phyloP scores from a whole-genome alignment of 2,329 filamentous ascomycete genomes.

The Fusarium verrucosum region DNA sequence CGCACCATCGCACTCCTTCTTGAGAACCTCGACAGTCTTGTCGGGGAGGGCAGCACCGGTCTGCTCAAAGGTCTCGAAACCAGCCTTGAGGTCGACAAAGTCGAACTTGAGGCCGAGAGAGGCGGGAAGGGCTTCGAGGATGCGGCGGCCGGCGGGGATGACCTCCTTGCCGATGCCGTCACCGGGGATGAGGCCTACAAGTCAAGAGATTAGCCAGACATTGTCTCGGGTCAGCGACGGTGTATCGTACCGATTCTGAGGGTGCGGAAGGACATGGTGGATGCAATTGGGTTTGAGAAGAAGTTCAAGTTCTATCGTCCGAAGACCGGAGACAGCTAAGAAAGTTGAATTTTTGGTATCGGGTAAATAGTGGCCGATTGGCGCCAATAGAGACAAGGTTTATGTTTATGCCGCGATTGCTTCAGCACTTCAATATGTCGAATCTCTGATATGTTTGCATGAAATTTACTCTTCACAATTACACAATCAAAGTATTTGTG shows the following conservation, averaged over 20 bases:
- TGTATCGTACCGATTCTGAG: constrained; percentile 52
- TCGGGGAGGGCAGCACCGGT: constrained; percentile 90
- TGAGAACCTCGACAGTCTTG: constrained; percentile 87
- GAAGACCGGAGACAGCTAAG: constrained; percentile 42
- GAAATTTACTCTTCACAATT: neutral
- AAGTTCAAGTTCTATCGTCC: constrained; percentile 41
- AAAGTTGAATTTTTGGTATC: constrained; percentile 29
- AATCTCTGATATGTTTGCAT: neutral
- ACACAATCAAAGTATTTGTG: neutral
- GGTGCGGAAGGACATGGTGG: constrained; percentile 54
- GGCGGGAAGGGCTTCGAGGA: constrained; percentile 92
- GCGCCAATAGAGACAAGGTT: constrained; percentile 30
- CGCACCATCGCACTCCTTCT: constrained; percentile 91
- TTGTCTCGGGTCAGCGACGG: neutral
- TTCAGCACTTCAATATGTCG: neutral
- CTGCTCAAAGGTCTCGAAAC: constrained; percentile 91
- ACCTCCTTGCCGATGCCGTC: constrained; percentile 99
- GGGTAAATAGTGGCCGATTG: constrained; percentile 30
- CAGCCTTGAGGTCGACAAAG: constrained; percentile 91
- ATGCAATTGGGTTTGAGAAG: constrained; percentile 37
- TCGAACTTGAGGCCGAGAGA: constrained; percentile 93
- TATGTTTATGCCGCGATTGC: constrained; percentile 10
- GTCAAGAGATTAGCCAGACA: neutral
- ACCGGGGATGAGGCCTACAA: constrained; percentile 88
- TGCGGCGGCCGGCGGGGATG: constrained; percentile 89